A percentile compares a stretch with the other conserved stretches of the same genome.
Evolutionary conservation across 2,329 filamentous ascomycete species (phyloP).

Genomic region (Hypoxylon sp.): DNA sequence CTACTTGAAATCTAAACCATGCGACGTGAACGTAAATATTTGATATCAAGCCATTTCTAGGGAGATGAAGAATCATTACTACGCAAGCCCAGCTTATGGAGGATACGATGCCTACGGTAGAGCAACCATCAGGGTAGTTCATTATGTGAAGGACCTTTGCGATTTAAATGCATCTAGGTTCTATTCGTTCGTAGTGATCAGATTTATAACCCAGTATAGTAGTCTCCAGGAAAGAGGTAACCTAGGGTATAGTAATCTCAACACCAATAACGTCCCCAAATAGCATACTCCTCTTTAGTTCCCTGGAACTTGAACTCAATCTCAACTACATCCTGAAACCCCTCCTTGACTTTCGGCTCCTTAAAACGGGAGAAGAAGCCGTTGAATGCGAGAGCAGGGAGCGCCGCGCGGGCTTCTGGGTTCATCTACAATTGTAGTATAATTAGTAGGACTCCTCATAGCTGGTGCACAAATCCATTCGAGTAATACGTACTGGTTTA

Average conservation of each 20-base stretch:
- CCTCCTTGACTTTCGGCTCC: slow-evolving; percentile 80
- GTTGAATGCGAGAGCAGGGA: slow-evolving; percentile 86
- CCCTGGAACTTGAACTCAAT: slow-evolving; percentile 85
- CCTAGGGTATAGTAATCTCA: slow-evolving; percentile 55
- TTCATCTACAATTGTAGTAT: slow-evolving; percentile 73
- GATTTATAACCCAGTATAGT: neutral
- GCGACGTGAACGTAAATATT: neutral
- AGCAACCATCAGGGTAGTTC: neutral
- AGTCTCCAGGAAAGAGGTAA: neutral
- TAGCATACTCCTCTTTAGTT: slow-evolving; percentile 73
- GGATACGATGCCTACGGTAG: neutral
- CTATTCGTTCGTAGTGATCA: neutral
- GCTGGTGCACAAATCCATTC: neutral
- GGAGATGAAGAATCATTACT: neutral
- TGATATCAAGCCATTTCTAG: neutral
- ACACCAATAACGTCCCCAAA: slow-evolving; percentile 86
- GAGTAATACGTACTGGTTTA: slow-evolving; percentile 53
- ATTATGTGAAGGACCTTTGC: neutral
- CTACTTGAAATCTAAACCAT: neutral
- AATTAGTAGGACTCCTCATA: slow-evolving; percentile 4
- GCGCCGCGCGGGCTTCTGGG: slow-evolving; percentile 80
- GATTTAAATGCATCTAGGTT: no score
- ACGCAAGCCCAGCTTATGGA: neutral
- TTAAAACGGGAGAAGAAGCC: slow-evolving; percentile 81
- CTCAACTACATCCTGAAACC: slow-evolving; percentile 84